phyloP scores from a whole-genome alignment of 1,139 yeast species.

The Pichia sorboxylosa region DNA sequence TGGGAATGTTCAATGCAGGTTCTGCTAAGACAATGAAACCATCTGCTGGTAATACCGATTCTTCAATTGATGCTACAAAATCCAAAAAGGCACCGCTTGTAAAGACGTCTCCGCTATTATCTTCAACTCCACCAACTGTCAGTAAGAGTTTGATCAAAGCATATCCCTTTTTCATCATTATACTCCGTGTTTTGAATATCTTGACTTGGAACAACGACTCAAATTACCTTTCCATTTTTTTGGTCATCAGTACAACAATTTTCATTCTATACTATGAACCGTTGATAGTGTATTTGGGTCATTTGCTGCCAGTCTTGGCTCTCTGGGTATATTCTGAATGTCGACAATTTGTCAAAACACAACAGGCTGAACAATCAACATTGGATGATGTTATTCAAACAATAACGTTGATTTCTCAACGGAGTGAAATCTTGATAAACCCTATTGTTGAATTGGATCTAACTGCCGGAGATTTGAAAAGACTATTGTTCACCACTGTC shows the following conservation, averaged over 20 bases:
- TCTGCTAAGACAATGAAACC: neutral
- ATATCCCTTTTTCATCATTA: conserved; percentile 69
- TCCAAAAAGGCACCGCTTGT: conserved; percentile 2
- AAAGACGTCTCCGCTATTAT: conserved; percentile 53
- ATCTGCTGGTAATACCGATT: neutral
- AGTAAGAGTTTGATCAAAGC: conserved; percentile 72
- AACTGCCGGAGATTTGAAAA: conserved; percentile 66
- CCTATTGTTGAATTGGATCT: conserved; percentile 67
- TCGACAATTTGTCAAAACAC: conserved; percentile 36
- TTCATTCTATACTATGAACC: conserved; percentile 63
- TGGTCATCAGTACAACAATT: conserved; percentile 44
- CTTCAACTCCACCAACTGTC: conserved; percentile 84
- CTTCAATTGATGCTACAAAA: neutral
- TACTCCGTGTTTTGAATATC: conserved; percentile 57
- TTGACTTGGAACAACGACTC: conserved; percentile 90
- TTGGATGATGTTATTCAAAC: conserved; percentile 82
- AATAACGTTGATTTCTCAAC: conserved; percentile 61
- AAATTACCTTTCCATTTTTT: conserved; percentile 43
- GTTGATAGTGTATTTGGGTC: conserved; percentile 70
- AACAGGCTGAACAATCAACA: conserved; percentile 61
- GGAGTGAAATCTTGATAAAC: conserved; percentile 63
- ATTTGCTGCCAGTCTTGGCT: conserved; percentile 56
- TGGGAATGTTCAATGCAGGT: conserved; percentile 3
- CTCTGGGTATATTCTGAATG: conserved; percentile 56
- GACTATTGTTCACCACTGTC: conserved; percentile 72